Percentiles rank a stretch among this genome's conserved stretches.
These are phyloP conservation scores for Mallotus repandus DNA, from an alignment of 441 rosid species.

Conservation along the genomic window DNA sequence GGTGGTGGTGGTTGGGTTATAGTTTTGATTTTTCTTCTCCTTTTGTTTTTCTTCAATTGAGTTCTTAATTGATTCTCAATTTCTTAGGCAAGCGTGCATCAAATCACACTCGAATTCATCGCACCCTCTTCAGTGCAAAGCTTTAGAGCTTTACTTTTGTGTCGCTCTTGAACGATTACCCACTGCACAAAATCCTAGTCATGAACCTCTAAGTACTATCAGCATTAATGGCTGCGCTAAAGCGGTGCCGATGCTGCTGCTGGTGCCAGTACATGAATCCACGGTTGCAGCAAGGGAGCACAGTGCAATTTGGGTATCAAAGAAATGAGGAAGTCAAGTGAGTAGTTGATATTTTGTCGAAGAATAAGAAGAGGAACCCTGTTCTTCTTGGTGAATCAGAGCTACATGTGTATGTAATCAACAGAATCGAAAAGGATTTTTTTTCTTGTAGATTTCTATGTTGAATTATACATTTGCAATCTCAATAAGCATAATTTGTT, in stretches of 20 bases:
- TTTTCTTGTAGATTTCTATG: too few relatives aligned
- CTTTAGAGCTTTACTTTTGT: conserved; percentile 94
- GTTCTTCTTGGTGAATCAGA: conserved; percentile 83
- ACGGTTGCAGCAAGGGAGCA: conserved; percentile 54
- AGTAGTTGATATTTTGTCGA: conserved; percentile 61
- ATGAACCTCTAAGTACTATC: conserved; percentile 87
- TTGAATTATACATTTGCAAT: too few relatives aligned
- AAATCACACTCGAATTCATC: conserved; percentile 95
- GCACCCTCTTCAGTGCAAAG: conserved; percentile 95
- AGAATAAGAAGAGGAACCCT: conserved; percentile 71
- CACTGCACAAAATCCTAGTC: conserved; percentile 48
- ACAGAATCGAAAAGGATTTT: too few relatives aligned
- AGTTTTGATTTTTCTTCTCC: background rate
- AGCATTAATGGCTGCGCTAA: conserved; percentile 93
- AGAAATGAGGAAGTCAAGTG: conserved; percentile 62
- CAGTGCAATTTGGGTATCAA: conserved; percentile 37
- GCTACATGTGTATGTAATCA: too few relatives aligned
- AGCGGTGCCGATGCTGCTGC: conserved; percentile 50
- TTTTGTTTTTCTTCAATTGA: background rate
- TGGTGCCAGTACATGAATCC: conserved; percentile 59
- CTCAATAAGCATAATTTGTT: too few relatives aligned
- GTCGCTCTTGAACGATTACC: conserved; percentile 96
- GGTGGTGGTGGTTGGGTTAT: background rate
- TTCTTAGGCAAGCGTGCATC: conserved; percentile 89
- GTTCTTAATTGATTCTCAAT: conserved; percentile 7